Evolutionary conservation across 305 asterid genomes (phyloP), one percentile per base, ranked within the genome.

Genomic region (Fraxinus angustifolia): DNA sequence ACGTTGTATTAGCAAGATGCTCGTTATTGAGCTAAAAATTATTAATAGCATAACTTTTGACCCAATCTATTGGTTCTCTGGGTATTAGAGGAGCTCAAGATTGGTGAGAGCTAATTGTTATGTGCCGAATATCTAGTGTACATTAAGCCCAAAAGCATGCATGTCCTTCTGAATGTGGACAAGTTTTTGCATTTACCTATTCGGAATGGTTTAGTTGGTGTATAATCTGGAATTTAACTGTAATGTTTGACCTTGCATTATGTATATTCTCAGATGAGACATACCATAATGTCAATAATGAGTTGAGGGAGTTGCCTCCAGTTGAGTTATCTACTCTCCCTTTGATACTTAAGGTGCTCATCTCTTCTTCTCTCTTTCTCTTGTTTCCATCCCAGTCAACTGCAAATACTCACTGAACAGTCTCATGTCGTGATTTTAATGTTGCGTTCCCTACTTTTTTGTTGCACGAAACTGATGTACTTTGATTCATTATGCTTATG

Each of bases 291-390:
- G 86, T 91, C 87, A 90, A 85, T 81, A 92, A 85, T 83, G 98
- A 93, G 86, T 80, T 96, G 89, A 89, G 92, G 89, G 97, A 96
- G 91, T 91, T 96, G 89, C 98, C 98, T 77, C 90, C 97, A 50
- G 97, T 96, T 83, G 99, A 93, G 86, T 84, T 96, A 79, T 89
- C 99, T 73, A 86, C 94, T 65, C 95, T 96, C 75, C 95, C 97
- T 70, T 83, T 87, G 91, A 93, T 94, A 85, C 97, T 94, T 53
- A 94, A 96, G 99, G 99, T 96, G 82, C 85, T 11, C 21, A 1
- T 53, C 62, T 53, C 23, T n/a, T 23, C 40, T 68, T 23, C 38
- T 68, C 75, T 31, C 75, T 30, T 1, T 30, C 23, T 70, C 26
- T 70, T 70, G 42, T 31, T 70, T 30, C 75, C 75, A 30, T 30